Conservation (phyloP, 768 basidiomycete genomes). For the Russula dissimulans region DNA sequence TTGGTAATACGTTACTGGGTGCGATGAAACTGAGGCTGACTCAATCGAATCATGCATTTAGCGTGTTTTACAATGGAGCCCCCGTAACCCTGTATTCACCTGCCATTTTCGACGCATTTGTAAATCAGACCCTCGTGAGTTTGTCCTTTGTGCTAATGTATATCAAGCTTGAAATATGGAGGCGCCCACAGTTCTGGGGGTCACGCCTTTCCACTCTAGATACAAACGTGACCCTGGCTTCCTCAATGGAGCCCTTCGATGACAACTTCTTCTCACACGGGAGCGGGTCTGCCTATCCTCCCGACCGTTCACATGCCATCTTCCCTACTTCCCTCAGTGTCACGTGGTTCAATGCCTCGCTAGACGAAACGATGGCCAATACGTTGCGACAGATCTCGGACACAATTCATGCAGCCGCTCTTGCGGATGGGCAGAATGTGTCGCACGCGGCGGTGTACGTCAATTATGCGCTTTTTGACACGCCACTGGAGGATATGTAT, state of each 20-base stretch:
- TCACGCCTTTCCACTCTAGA: not conserved
- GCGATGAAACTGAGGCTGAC: not conserved
- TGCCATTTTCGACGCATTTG: not conserved
- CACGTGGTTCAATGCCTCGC: conserved; percentile 14
- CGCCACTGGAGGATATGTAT: not conserved
- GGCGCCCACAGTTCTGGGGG: not conserved
- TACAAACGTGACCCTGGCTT: not conserved
- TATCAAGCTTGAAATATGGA: not conserved
- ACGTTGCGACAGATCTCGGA: conserved; percentile 24
- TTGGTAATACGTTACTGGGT: not conserved
- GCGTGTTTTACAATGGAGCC: not conserved
- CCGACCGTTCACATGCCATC: conserved; percentile 3
- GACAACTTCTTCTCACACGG: not conserved
- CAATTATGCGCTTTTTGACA: not conserved
- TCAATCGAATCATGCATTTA: too few species aligned
- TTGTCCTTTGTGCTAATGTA: not conserved
- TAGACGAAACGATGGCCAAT: conserved; percentile 34
- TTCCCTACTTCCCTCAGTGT: not conserved
- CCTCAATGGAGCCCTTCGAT: not conserved
- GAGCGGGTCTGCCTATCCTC: conserved; percentile 8
- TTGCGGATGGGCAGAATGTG: conserved; percentile 19
- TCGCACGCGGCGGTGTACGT: not conserved
- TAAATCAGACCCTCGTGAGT: not conserved
- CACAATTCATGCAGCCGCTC: not conserved
- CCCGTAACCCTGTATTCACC: not conserved